These are phyloP conservation scores for Plasmodium fragile DNA, from an alignment of 169 alveolate species.

Conservation along the genomic window DNA sequence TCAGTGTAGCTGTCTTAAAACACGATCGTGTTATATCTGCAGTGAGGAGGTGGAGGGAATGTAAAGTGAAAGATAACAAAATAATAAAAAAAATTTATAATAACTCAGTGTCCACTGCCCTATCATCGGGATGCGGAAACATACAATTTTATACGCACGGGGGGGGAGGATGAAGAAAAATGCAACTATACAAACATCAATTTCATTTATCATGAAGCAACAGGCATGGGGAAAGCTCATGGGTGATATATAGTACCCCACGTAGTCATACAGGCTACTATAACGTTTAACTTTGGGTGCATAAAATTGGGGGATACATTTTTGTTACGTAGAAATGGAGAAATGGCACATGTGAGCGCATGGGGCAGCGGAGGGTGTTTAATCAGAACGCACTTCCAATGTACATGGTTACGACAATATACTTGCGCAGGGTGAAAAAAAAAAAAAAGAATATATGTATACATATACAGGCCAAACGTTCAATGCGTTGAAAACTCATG, in stretches of 20 bases:
- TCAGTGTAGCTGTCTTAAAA: background rate
- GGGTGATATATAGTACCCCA: background rate
- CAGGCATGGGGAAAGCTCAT: background rate
- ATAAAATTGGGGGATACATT: background rate
- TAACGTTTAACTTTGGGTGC: background rate
- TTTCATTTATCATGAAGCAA: background rate
- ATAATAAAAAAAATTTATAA: background rate
- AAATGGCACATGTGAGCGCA: background rate
- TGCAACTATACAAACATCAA: background rate
- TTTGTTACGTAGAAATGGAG: background rate
- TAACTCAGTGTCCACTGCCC: background rate
- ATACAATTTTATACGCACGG: background rate
- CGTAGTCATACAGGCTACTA: background rate
- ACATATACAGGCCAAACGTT: background rate
- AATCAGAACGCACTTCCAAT: background rate
- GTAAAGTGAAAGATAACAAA: background rate
- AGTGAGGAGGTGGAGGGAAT: background rate
- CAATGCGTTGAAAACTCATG: background rate
- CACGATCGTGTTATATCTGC: background rate
- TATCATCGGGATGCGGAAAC: background rate
- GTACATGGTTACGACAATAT: background rate
- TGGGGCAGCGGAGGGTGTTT: background rate
- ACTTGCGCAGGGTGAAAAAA: background rate
- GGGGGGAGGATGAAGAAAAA: background rate
- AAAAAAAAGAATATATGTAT: too few species aligned